Conservation (phyloP, 345 rosid genomes). For the Aquilaria malaccensis region DNA sequence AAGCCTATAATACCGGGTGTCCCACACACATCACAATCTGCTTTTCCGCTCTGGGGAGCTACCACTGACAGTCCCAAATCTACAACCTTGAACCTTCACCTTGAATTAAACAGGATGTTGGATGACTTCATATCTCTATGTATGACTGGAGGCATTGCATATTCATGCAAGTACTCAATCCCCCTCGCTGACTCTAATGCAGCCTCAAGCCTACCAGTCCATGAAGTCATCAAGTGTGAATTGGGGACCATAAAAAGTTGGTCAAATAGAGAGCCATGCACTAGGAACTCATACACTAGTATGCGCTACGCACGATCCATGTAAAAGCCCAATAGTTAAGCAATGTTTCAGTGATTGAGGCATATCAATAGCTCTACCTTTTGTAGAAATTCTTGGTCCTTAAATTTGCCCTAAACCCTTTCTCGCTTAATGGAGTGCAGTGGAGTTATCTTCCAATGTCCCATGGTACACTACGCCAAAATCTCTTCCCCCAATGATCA, state of each 20-base stretch:
- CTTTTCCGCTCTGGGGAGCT: neutral
- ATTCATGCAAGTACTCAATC: neutral
- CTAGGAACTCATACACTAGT: neutral
- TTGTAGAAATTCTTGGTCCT: neutral
- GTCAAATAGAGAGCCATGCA: neutral
- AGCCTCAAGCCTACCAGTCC: neutral
- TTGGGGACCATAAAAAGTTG: neutral
- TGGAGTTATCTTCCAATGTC: neutral
- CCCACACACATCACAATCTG: neutral
- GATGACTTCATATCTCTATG: neutral
- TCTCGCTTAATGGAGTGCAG: neutral
- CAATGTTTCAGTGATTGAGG: neutral
- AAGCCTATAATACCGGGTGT: neutral
- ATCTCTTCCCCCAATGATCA: neutral
- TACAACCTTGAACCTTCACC: neutral
- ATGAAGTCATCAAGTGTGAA: neutral
- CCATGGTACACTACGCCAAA: neutral
- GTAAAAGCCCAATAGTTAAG: neutral
- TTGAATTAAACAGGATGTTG: neutral
- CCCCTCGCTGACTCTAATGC: neutral
- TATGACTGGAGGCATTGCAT: neutral
- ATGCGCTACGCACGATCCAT: neutral
- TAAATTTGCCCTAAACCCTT: neutral
- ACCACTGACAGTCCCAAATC: neutral
- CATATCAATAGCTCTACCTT: neutral